Conservation (phyloP, 2,329 filamentous ascomycete genomes). For the Colletotrichum australisinense region DNA sequence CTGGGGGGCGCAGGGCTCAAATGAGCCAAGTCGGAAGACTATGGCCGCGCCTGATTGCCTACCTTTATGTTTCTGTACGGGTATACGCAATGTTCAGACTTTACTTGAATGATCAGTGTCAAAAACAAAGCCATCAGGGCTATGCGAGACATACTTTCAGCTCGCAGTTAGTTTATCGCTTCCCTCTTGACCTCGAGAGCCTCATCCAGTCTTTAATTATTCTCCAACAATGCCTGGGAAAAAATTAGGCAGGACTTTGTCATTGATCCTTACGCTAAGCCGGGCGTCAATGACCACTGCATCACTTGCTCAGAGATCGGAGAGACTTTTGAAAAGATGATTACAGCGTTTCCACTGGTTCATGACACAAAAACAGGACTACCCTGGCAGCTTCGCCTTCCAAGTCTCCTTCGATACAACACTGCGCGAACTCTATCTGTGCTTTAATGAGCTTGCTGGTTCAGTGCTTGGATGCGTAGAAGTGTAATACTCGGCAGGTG, state of each 20-base stretch:
- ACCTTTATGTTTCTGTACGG: no score
- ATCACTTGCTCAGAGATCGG: background rate
- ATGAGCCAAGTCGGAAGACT: background rate
- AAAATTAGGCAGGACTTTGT: background rate
- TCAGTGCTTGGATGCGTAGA: background rate
- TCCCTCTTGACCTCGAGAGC: no score
- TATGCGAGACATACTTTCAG: no score
- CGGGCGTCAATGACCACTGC: background rate
- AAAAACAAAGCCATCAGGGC: no score
- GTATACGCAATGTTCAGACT: no score
- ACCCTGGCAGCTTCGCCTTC: background rate
- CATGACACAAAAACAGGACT: background rate
- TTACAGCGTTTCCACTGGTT: background rate
- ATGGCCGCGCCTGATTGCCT: background rate
- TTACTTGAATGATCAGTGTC: no score
- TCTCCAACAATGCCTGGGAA: background rate
- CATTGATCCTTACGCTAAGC: background rate
- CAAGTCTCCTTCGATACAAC: background rate
- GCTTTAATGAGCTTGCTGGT: background rate
- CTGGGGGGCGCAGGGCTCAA: background rate
- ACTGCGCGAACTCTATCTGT: constrained; percentile 17
- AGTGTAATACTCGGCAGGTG: background rate
- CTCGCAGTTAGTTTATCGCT: no score
- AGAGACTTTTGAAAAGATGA: background rate
- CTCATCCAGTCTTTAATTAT: no score